Evolutionary conservation across 1,284 basidiomycete species (phyloP), one percentile per base, ranked within the genome.

Genomic region (Takashimella tepidaria): DNA sequence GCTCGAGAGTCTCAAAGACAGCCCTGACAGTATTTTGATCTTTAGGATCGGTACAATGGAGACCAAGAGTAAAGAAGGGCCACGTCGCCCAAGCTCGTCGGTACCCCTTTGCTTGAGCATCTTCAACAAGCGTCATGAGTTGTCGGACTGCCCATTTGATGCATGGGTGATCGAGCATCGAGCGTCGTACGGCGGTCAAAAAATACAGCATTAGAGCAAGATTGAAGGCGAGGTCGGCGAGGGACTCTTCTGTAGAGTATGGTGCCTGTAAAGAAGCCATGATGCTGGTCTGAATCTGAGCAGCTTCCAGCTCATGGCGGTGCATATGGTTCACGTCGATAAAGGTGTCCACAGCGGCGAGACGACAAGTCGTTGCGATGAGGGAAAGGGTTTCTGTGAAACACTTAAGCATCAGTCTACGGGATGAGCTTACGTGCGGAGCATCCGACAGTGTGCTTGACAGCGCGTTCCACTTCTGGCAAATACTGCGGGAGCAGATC

Each of bases 51-150:
- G 47, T 54, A 6, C 40, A 45, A 24, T 54, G 52, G 23, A 54
- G 31, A 31, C 52, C 52, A 19, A 54, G 52, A 16, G 47, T 54
- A 46, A 54, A 54, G 52, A 48, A 54, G 25, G 52, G 52, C 52
- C 52, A 54, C 16, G 52, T 54, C 13, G 52, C 52, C 52, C 52
- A 54, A 5, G 52, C 52, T 27, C 47, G 52, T 2, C 52, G 26
- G 37, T 49, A 26, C 13, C 41, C 24, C 5, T 41, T 41, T n/a
- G 41, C 47, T 3, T 31, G 22, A 37, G 41, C 41, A 3, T 22
- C 4, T 12, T 54, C 31, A 8, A 37, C 31, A 37, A 37, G 31
- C 16, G 10, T 13, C 37, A 54, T 26, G 23, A 54, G 20, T 26
- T 37, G 19, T 13, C 23, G 16, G 4, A 54, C 47, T 19, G 24